Conservation (phyloP, 495 filamentous ascomycete genomes). For the Hypoxylon perforatum region DNA sequence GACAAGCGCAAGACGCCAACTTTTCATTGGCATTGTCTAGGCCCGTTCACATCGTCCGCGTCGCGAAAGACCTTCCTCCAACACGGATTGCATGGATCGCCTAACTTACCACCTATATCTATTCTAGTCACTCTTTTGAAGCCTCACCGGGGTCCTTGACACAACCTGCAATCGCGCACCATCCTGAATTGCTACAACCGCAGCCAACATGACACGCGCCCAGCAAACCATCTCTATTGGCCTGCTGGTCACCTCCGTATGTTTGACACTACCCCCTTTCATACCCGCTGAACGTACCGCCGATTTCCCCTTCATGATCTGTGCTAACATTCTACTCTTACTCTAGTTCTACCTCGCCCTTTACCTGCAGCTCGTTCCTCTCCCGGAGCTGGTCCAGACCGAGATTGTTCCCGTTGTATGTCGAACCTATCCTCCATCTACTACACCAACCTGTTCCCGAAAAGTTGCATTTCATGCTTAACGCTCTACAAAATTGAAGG, state of each 20-base stretch:
- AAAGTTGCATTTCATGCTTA: too few relatives aligned
- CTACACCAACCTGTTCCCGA: neutral
- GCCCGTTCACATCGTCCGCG: constrained; percentile 5
- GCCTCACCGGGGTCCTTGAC: neutral
- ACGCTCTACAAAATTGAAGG: too few relatives aligned
- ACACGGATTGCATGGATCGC: too few relatives aligned
- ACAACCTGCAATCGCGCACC: neutral
- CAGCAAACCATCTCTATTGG: constrained; percentile 90
- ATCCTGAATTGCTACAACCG: neutral
- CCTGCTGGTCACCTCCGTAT: constrained; percentile 87
- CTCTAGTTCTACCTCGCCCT: constrained; percentile 85
- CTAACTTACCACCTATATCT: neutral
- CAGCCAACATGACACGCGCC: constrained; percentile 83
- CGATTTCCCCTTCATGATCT: neutral
- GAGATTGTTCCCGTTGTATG: constrained; percentile 79
- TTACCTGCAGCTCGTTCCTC: constrained; percentile 85
- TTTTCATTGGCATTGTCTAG: too few relatives aligned
- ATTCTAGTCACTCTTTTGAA: constrained; percentile 29
- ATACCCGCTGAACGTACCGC: neutral
- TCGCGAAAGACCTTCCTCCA: constrained; percentile 11
- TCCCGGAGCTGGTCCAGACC: constrained; percentile 76
- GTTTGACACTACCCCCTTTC: constrained; percentile 16
- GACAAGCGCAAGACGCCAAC: neutral
- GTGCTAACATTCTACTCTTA: constrained; percentile 1
- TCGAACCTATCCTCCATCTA: constrained; percentile 14